A percentile compares a stretch with the other conserved stretches of the same genome.
Conservation (phyloP, 345 rosid genomes). For the Eutrema japonicum region DNA sequence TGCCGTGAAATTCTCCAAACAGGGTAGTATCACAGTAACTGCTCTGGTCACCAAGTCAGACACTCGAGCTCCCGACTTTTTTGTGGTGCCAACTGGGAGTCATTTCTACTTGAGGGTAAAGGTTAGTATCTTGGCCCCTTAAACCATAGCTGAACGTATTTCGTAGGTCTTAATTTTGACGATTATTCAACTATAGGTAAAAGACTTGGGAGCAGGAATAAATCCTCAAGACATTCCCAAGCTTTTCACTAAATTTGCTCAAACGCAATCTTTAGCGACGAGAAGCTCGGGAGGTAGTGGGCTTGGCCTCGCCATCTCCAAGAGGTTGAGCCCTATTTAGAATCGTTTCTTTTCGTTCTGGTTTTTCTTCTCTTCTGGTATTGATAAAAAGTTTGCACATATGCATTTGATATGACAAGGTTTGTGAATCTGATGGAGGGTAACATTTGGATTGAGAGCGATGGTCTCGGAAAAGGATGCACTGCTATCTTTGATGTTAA, state of each 20-base stretch:
- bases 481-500: constrained; percentile 80
- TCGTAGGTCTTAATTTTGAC: neutral
- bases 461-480: constrained; percentile 95
- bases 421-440: constrained; percentile 98
- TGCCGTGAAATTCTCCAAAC: constrained; percentile 96
- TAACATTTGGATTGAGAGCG: constrained; percentile 94
- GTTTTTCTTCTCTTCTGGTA: constrained; percentile 16
- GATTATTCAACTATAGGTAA: constrained; percentile 57
- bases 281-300: constrained; percentile 87
- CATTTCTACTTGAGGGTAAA: constrained; percentile 87
- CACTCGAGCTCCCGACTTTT: constrained; percentile 67
- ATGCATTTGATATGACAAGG: constrained; percentile 51
- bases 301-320: constrained; percentile 98
- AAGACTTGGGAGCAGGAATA: constrained; percentile 86
- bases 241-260: constrained; percentile 87
- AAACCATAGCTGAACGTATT: constrained; percentile 5
- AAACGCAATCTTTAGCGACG: constrained; percentile 65
- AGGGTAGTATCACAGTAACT: constrained; percentile 70
- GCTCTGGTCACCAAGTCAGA: constrained; percentile 81
- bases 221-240: constrained; percentile 89
- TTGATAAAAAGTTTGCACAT: constrained; percentile 15
- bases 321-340: constrained; percentile 58
- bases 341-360: neutral
- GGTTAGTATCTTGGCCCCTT: constrained; percentile 53
- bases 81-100: constrained; percentile 64